phyloP scores from a whole-genome alignment of 805 yeast genomes.

The Komagataella populi region DNA sequence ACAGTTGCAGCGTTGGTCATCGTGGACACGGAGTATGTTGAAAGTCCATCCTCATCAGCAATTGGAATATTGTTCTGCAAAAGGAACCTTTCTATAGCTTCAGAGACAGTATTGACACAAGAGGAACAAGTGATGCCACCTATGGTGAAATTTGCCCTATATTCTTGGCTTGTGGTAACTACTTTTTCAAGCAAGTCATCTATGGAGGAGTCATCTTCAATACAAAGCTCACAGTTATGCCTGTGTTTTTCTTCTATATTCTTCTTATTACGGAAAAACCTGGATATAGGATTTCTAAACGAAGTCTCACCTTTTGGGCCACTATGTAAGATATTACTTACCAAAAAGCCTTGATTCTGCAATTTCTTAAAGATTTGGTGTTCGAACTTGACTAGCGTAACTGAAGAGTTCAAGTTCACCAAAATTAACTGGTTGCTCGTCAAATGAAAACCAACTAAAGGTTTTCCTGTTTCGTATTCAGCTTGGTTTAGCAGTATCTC shows the following conservation, averaged over 20 bases:
- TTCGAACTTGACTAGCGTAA: background rate
- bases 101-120: constrained; percentile 36
- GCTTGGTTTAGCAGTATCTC: background rate
- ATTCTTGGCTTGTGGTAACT: constrained; percentile 13
- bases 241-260: background rate
- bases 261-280: background rate
- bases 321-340: background rate
- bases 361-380: background rate
- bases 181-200: constrained; percentile 12
- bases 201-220: constrained; percentile 3
- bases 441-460: background rate
- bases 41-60: constrained; percentile 6
- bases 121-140: constrained; percentile 63
- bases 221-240: background rate
- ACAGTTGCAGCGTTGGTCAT: constrained; percentile 42
- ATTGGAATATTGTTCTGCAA: constrained; percentile 6
- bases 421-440: background rate
- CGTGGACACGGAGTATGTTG: constrained; percentile 22
- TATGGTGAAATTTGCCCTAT: constrained; percentile 39
- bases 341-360: background rate
- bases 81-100: constrained; percentile 20
- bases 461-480: background rate
- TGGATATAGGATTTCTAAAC: background rate
- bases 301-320: background rate
- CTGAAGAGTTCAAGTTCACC: background rate